Evolutionary conservation across 2,329 filamentous ascomycete species (phyloP).

Genomic region (Stagonosporopsis cucurbitacearum): DNA sequence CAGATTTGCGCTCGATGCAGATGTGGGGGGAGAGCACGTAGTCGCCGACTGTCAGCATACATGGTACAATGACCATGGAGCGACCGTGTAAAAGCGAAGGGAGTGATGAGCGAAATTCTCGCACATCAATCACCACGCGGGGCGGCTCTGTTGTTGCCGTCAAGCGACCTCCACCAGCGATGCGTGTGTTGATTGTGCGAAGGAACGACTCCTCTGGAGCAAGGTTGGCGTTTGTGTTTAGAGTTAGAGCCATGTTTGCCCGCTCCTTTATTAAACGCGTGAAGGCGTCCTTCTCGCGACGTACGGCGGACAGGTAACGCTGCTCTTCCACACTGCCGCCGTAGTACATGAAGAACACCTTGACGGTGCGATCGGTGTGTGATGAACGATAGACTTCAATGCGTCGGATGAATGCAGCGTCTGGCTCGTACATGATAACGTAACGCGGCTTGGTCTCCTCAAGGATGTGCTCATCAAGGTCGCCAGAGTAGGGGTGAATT

Average conservation of each 20-base stretch:
- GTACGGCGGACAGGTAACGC: constrained; percentile 83
- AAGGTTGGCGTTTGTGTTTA: constrained; percentile 69
- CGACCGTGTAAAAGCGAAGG: constrained; percentile 90
- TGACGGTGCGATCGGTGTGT: constrained; percentile 84
- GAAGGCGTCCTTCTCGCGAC: constrained; percentile 96
- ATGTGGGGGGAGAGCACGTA: constrained; percentile 92
- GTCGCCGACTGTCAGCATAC: constrained; percentile 95
- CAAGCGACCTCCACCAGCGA: constrained; percentile 88
- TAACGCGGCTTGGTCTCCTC: constrained; percentile 93
- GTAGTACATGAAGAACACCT: constrained; percentile 97
- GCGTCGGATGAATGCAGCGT: constrained; percentile 89
- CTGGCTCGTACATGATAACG: constrained; percentile 98
- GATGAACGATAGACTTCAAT: constrained; percentile 97
- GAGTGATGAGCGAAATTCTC: constrained; percentile 92
- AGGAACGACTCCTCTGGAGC: constrained; percentile 92
- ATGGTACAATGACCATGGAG: constrained; percentile 87
- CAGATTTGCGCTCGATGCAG: constrained; percentile 92
- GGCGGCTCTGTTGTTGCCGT: constrained; percentile 85
- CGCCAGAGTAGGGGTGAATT: constrained; percentile 91
- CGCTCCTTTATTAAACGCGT: constrained; percentile 94
- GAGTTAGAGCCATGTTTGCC: constrained; percentile 86
- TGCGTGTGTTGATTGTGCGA: constrained; percentile 93
- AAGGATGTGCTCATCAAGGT: constrained; percentile 94
- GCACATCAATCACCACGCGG: constrained; percentile 90
- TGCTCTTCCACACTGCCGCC: constrained; percentile 95